Base-by-base conservation (phyloP, 164 flowering plant species). In the Umbellularia californica region DNA sequence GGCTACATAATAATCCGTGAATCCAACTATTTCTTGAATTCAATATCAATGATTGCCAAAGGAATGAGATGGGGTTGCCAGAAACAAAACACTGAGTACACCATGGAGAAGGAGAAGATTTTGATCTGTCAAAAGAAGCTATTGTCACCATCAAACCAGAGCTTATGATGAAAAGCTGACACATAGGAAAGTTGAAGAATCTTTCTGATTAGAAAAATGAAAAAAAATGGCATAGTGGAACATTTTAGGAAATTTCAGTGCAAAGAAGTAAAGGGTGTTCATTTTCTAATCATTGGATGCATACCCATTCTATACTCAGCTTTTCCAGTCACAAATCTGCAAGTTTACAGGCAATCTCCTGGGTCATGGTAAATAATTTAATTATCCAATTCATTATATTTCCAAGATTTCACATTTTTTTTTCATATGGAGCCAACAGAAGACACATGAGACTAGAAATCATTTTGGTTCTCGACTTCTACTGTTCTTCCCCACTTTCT, bases 31-130 rank as follows among this genome's bases (percentile, higher is more conserved):
- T 90, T 84, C 68, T 77, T 88, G 25, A 92, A 91, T 72, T 86
- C 88, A 41, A 77, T 94, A 30, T 84, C 89, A 3, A 79, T 87
- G 62, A 82, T 89, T 33, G 94, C 90, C 35, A 90, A 91, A 77
- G 98, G 90, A 14, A 87, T 92, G 97, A 91, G 82, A 80, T 94
- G 97, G 97, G 77, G 82, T 22, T 94, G 98, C 83, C 90, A 90
- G 6, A 86, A 91, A 75, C 92, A 92, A 77, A 84, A 86, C 65
- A 92, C 96, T 0, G 95, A 92, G 75, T 90, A 89, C 30, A 82
- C 79, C 14, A 76, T 80, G 2, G 94, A 90, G 71, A 89, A 87
- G 60, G 97, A 91, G 82, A 94, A 91, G 82, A 72, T 94, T 62
- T 76, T 92, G 76, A 82, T 94, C 74, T 94, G 97, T 84, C 96